These are phyloP conservation scores for Candida patagonica DNA, from an alignment of 805 yeast species.

Conservation along the genomic window DNA sequence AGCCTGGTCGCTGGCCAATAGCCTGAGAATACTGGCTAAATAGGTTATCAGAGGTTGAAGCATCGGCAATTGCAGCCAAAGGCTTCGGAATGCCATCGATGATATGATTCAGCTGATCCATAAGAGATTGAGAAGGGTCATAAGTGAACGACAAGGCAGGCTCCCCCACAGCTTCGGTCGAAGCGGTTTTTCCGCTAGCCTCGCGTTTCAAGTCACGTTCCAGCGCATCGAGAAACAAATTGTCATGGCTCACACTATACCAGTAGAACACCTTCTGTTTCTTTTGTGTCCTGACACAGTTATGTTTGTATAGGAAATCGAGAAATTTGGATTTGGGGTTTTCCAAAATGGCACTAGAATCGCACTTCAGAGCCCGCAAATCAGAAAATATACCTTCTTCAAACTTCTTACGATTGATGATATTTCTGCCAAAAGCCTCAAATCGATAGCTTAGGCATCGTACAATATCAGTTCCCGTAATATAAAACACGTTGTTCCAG, in stretches of 20 bases:
- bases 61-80: constrained; percentile 25
- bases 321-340: constrained; percentile 78
- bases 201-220: constrained; percentile 88
- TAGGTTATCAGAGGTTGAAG: constrained; percentile 16
- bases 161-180: constrained; percentile 64
- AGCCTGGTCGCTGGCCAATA: too few species aligned
- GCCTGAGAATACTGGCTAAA: constrained; percentile 3
- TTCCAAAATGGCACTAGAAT: constrained; percentile 79
- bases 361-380: constrained; percentile 68
- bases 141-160: constrained; percentile 74
- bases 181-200: constrained; percentile 43
- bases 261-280: constrained; percentile 95
- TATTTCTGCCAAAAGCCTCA: constrained; percentile 79
- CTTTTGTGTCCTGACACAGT: constrained; percentile 87
- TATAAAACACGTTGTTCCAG: constrained; percentile 83
- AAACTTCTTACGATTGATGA: constrained; percentile 81
- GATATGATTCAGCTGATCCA: constrained; percentile 27
- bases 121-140: constrained; percentile 34
- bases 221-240: constrained; percentile 83
- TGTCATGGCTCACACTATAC: constrained; percentile 93
- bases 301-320: constrained; percentile 73
- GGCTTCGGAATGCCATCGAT: constrained; percentile 21
- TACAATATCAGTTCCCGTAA: constrained; percentile 95
- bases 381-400: constrained; percentile 96
- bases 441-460: constrained; percentile 83